phyloP scores from a whole-genome alignment of 371 early-diverging fungal genomes.

The Mucor indicus region DNA sequence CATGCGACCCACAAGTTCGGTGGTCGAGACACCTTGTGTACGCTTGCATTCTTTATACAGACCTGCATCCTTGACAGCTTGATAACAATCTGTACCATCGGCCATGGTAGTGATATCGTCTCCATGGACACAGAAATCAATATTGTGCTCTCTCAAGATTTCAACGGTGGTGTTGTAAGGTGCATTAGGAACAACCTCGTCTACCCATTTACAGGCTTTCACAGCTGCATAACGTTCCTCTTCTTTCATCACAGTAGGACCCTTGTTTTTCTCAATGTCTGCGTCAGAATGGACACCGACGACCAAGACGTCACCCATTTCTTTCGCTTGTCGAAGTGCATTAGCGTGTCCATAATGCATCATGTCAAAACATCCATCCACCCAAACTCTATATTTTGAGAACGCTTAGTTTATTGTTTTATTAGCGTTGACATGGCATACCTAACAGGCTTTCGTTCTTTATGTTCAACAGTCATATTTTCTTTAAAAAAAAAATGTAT shows the following conservation, averaged over 20 bases:
- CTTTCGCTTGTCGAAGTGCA: constrained; percentile 92
- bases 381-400: constrained; percentile 79
- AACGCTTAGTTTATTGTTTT: too few species aligned
- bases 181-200: constrained; percentile 88
- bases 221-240: constrained; percentile 94
- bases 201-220: constrained; percentile 96
- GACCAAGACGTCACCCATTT: constrained; percentile 90
- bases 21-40: constrained; percentile 91
- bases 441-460: constrained; percentile 22
- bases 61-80: constrained; percentile 92
- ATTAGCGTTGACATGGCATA: too few species aligned
- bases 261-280: constrained; percentile 91
- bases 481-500: too few species aligned
- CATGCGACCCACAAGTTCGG: constrained; percentile 96
- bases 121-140: constrained; percentile 94
- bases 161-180: constrained; percentile 92
- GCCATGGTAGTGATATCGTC: constrained; percentile 94
- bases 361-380: constrained; percentile 96
- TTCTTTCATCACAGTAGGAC: constrained; percentile 94
- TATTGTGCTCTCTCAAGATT: constrained; percentile 75
- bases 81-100: constrained; percentile 95
- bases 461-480: too few species aligned
- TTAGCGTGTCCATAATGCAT: constrained; percentile 97
- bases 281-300: constrained; percentile 96
- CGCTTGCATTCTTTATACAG: constrained; percentile 92